A percentile compares a stretch with the other conserved stretches of the same genome.
Conservation (phyloP, 306 rosid species). For the Albizia julibrissin region DNA sequence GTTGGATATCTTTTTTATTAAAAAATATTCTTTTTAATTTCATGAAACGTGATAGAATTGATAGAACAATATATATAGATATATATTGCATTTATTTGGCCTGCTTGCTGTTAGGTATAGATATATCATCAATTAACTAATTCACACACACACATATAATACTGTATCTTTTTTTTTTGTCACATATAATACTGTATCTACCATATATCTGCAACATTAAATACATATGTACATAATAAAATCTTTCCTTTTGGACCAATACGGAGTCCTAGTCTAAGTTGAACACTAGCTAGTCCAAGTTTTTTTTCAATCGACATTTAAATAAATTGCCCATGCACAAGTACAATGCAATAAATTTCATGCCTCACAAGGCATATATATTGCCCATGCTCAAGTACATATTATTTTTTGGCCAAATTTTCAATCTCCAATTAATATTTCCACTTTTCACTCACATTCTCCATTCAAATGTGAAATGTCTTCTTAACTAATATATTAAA, state of each 20-base stretch:
- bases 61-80: not conserved
- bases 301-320: not conserved
- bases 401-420: not conserved
- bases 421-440: not conserved
- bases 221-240: not conserved
- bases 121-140: not conserved
- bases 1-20: not conserved
- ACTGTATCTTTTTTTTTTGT: not conserved
- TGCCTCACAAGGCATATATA: constrained; percentile 28
- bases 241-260: not conserved
- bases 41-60: not conserved
- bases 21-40: not conserved
- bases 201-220: not conserved
- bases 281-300: not conserved
- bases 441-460: not conserved
- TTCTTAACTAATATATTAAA: too few relatives aligned
- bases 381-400: not conserved
- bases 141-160: not conserved
- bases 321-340: too few relatives aligned
- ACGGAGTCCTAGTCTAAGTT: not conserved
- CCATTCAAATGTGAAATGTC: too few relatives aligned
- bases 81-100: not conserved
- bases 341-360: not conserved
- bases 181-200: not conserved
- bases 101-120: not conserved